Base-by-base conservation (phyloP, 2,329 filamentous ascomycete genomes). In the Cladophialophora bantiana region DNA sequence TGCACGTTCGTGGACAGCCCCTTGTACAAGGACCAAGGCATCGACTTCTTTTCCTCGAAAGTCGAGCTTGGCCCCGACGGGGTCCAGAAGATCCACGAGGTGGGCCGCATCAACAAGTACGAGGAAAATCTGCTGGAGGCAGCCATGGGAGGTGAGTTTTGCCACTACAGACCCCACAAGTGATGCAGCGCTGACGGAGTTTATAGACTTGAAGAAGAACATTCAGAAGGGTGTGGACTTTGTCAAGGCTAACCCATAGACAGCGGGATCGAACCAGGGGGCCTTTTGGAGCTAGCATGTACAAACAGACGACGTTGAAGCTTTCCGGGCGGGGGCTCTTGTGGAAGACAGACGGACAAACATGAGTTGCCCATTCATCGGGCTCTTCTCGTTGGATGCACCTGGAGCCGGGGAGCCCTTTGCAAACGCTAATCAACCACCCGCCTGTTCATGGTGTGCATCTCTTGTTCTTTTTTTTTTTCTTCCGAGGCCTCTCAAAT, bases 11-110 rank as follows among this genome's bases (percentile, higher is more conserved):
- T 99, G 78, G 93, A 99, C 83, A 94, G 90, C 80, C 94, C 94
- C 71, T 89, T 98, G 74, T 98, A 93, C 92, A 97, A 97, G 90
- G 93, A 97, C 85, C 91, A 96, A 86, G 95, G 94, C 78, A 88
- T 96, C 77, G 91, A 96, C 68, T 99, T 96, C 91, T 99, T 99
- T 85, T 90, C 93, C 79, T 94, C 91, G 84, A 90, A 89, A 82
- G 92, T 99, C 78, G 92, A 97, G 86, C 92, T 99, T 77, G 95
- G 95, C 84, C 93, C 94, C 80, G 90, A 94, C 81, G 95, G 95
- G 85, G 94, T 96, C 73, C 89, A 95, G 88, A 91, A 96, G 88
- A 94, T 98, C 81, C 86, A 90, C 80, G 89, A 91, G 75, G 84
- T 99, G 75, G 95, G 95, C 82, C 86, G 91, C 82, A 78, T 98